Percentiles rank a stretch among this genome's conserved stretches.
Evolutionary conservation across 352 stramenopile species (phyloP).

Genomic region (Phytopythium delawarense): DNA sequence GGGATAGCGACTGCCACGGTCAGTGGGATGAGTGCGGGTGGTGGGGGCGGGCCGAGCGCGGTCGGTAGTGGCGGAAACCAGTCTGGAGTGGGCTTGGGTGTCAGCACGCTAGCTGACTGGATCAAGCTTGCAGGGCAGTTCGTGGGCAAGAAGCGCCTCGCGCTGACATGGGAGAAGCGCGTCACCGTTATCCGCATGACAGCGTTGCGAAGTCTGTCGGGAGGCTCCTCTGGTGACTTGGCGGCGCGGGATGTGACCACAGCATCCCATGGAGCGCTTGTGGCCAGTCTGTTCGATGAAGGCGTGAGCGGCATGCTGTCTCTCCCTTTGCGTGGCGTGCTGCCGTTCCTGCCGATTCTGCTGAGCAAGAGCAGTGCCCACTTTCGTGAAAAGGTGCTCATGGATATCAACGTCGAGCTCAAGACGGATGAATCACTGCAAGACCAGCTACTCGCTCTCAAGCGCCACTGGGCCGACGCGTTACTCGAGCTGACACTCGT

Average conservation of each 20-base stretch:
- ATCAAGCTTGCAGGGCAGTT: conserved; percentile 66
- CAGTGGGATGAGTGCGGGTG: conserved; percentile 18
- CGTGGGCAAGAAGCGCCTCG: conserved; percentile 48
- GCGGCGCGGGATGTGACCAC: neutral
- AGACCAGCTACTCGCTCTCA: conserved; percentile 70
- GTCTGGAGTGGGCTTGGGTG: conserved; percentile 12
- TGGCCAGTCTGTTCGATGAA: conserved; percentile 58
- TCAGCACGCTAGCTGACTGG: conserved; percentile 50
- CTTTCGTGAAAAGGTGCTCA: conserved; percentile 75
- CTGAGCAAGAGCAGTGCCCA: conserved; percentile 41
- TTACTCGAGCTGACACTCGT: conserved; percentile 68
- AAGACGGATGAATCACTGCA: conserved; percentile 75
- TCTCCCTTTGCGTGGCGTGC: conserved; percentile 57
- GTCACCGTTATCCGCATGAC: conserved; percentile 54
- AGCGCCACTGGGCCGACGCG: conserved; percentile 69
- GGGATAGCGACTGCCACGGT: conserved; percentile 26
- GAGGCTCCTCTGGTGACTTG: neutral
- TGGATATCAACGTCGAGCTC: conserved; percentile 86
- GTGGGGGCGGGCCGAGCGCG: neutral
- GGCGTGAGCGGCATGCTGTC: conserved; percentile 50
- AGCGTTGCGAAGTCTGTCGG: conserved; percentile 55
- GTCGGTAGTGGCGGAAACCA: neutral
- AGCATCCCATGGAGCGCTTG: conserved; percentile 9
- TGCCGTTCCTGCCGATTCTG: conserved; percentile 71
- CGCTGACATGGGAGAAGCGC: conserved; percentile 77